Conservation (phyloP, 2,329 filamentous ascomycete genomes). For the Byssothecium circinans region DNA sequence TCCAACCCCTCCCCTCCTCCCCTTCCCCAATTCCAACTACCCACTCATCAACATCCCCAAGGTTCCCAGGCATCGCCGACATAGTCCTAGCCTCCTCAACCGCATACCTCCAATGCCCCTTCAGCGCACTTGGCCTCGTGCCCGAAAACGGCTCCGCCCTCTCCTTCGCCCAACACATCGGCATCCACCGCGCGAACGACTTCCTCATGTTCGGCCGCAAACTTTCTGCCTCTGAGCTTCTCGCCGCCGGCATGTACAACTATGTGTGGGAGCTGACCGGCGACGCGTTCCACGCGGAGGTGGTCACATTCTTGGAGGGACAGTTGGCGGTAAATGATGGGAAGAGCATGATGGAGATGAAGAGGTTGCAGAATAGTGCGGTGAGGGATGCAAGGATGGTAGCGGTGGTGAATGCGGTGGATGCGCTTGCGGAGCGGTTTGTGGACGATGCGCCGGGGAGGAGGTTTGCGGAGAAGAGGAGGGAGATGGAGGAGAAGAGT, state of each 20-base stretch:
- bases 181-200: slow-evolving; percentile 55
- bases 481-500: slow-evolving; percentile 38
- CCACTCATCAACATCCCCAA: too few species aligned
- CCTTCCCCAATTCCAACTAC: too few species aligned
- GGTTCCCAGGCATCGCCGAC: slow-evolving; percentile 51
- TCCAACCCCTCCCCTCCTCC: not conserved
- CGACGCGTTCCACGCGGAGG: slow-evolving; percentile 47
- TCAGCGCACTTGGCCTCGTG: slow-evolving; percentile 52
- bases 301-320: slow-evolving; percentile 47
- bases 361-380: slow-evolving; percentile 53
- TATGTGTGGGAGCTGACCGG: slow-evolving; percentile 46
- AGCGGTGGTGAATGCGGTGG: slow-evolving; percentile 51
- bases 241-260: slow-evolving; percentile 51
- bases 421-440: slow-evolving; percentile 54
- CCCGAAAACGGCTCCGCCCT: slow-evolving; percentile 54
- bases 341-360: slow-evolving; percentile 57
- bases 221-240: slow-evolving; percentile 47
- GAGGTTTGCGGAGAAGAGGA: slow-evolving; percentile 49
- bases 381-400: slow-evolving; percentile 49
- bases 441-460: slow-evolving; percentile 51
- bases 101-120: slow-evolving; percentile 54
- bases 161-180: slow-evolving; percentile 52
- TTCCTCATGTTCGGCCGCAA: slow-evolving; percentile 57
- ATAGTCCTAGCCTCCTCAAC: slow-evolving; percentile 51
- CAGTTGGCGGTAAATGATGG: slow-evolving; percentile 53